These are phyloP conservation scores for Spizellomyces punctatus DNA, from an alignment of 192 early-diverging fungal species.

Conservation along the genomic window DNA sequence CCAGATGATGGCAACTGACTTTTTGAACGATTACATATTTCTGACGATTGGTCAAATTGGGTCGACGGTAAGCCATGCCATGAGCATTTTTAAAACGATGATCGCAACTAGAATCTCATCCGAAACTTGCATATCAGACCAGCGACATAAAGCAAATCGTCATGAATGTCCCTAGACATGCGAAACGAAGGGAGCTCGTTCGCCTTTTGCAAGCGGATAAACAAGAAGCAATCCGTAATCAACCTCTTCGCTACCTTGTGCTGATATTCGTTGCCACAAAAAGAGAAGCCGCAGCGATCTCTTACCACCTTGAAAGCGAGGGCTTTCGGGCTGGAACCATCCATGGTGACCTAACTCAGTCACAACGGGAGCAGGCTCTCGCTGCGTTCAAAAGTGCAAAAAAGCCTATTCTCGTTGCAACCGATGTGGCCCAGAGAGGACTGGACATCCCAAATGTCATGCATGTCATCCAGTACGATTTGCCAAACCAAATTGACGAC, in stretches of 20 bases:
- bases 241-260: conserved; percentile 60
- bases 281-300: conserved; percentile 62
- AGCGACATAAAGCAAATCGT: conserved; percentile 92
- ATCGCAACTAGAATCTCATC: conserved; percentile 42
- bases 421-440: conserved; percentile 92
- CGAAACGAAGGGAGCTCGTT: conserved; percentile 70
- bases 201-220: conserved; percentile 65
- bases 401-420: conserved; percentile 91
- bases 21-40: conserved; percentile 84
- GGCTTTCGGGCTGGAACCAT: conserved; percentile 88
- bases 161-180: conserved; percentile 86
- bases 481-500: conserved; percentile 98
- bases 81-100: neutral
- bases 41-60: conserved; percentile 87
- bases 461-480: conserved; percentile 82
- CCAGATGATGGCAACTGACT: conserved; percentile 91
- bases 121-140: conserved; percentile 66
- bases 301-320: conserved; percentile 70
- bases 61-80: neutral
- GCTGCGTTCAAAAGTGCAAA: conserved; percentile 87
- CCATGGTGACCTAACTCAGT: conserved; percentile 88
- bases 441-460: conserved; percentile 92
- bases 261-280: conserved; percentile 98
- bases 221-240: conserved; percentile 33
- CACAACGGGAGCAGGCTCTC: conserved; percentile 78